Conservation (phyloP, 2,329 filamentous ascomycete species). For the Dactylonectria macrodidyma region DNA sequence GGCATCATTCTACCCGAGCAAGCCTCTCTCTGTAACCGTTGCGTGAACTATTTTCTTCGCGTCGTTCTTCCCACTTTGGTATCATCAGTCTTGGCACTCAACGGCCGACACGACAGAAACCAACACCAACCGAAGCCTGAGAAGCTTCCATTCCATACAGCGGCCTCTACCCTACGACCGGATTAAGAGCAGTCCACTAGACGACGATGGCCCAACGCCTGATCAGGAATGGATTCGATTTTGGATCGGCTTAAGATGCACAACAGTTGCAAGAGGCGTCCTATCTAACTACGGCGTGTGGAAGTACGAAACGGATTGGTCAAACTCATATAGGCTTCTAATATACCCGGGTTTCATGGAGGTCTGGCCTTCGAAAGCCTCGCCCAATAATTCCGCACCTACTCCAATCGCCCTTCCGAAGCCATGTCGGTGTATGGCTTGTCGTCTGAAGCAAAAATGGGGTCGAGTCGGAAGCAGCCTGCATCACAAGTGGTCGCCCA, state of each 20-base stretch:
- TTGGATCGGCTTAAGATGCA: neutral
- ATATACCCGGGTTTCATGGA: neutral
- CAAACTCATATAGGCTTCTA: neutral
- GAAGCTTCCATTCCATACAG: neutral
- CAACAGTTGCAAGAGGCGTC: neutral
- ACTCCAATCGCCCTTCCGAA: neutral
- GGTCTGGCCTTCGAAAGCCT: neutral
- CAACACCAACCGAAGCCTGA: neutral
- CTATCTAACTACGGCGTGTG: neutral
- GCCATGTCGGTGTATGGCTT: neutral
- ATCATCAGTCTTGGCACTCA: neutral
- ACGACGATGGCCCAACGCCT: neutral
- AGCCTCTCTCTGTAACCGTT: no score
- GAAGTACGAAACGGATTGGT: neutral
- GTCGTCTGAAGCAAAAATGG: neutral
- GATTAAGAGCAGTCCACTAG: neutral
- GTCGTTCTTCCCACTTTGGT: no score
- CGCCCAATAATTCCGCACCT: neutral
- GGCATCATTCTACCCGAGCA: no score
- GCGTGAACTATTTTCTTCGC: no score
- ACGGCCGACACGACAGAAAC: neutral
- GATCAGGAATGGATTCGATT: neutral
- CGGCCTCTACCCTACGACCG: neutral
- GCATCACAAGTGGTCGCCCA: neutral
- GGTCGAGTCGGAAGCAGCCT: neutral